Evolutionary conservation across 495 filamentous ascomycete species (phyloP).

Genomic region (Pseudoneurospora amorphoporcata): DNA sequence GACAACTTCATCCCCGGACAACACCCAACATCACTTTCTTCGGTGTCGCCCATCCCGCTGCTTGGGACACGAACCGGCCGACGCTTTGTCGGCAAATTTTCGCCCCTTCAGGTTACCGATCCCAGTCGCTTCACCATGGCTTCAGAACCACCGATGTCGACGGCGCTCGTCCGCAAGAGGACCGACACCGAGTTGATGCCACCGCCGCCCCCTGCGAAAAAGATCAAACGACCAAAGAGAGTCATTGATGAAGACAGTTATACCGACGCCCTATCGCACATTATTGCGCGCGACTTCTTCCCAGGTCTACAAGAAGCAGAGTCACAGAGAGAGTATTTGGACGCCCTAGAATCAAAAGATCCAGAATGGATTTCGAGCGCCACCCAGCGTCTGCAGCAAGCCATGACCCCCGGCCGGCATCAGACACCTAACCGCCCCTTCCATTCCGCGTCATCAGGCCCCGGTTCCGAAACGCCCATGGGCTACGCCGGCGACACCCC

Average conservation of each 20-base stretch:
- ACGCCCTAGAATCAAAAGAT: constrained; percentile 79
- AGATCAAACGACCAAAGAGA: constrained; percentile 83
- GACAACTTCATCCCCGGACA: not conserved
- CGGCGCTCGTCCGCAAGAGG: constrained; percentile 53
- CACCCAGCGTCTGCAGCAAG: constrained; percentile 56
- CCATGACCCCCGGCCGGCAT: constrained; percentile 68
- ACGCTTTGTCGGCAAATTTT: not conserved
- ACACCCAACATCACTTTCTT: not conserved
- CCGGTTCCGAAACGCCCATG: constrained; percentile 37
- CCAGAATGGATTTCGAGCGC: constrained; percentile 78
- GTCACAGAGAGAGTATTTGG: constrained; percentile 81
- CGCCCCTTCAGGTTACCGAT: not conserved
- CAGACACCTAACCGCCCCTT: constrained; percentile 26
- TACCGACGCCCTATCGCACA: constrained; percentile 80
- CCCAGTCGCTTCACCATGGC: constrained; percentile 19
- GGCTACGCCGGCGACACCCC: constrained; percentile 58
- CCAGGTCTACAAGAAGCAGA: constrained; percentile 80
- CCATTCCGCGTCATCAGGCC: constrained; percentile 19
- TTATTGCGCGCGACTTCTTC: constrained; percentile 95
- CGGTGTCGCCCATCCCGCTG: not conserved
- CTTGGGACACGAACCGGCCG: not conserved
- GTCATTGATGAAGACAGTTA: constrained; percentile 93
- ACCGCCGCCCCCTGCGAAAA: constrained; percentile 76
- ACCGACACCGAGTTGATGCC: constrained; percentile 73
- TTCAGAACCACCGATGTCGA: constrained; percentile 11